Evolutionary conservation across 352 stramenopile genomes (phyloP).

Genomic region (Globisporangium parvum): DNA sequence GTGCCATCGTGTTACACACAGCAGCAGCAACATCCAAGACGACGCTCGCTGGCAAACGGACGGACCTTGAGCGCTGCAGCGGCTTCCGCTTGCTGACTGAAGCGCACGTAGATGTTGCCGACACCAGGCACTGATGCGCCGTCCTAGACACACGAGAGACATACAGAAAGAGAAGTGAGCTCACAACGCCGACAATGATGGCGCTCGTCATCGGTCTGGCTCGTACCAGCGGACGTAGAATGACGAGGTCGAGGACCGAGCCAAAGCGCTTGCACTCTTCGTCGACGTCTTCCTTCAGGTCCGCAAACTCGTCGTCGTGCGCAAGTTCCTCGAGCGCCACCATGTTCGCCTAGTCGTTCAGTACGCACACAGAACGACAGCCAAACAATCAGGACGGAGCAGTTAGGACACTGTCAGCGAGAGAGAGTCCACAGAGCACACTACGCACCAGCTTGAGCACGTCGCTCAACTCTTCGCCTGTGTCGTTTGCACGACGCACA

Average conservation of each 20-base stretch:
- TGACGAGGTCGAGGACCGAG: conserved; percentile 58
- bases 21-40: not conserved
- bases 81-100: conserved; percentile 48
- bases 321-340: conserved; percentile 76
- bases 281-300: conserved; percentile 87
- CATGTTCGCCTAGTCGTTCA: conserved; percentile 64
- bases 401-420: not conserved
- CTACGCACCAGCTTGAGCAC: conserved; percentile 69
- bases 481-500: conserved; percentile 34
- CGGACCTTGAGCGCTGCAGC: conserved; percentile 67
- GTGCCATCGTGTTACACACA: not conserved
- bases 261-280: conserved; percentile 88
- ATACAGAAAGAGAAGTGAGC: not conserved
- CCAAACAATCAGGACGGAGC: not conserved
- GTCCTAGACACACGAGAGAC: conserved; percentile 29
- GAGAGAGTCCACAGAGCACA: not conserved
- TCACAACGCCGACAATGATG: not conserved
- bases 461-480: conserved; percentile 37
- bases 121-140: conserved; percentile 48
- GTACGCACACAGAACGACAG: not conserved
- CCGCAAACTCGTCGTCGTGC: conserved; percentile 82
- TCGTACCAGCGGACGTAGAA: conserved; percentile 74
- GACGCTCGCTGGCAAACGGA: not conserved
- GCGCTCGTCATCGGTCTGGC: no score
- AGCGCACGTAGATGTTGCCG: conserved; percentile 80